Conservation (phyloP, 805 yeast genomes). For the Candida piceae region DNA sequence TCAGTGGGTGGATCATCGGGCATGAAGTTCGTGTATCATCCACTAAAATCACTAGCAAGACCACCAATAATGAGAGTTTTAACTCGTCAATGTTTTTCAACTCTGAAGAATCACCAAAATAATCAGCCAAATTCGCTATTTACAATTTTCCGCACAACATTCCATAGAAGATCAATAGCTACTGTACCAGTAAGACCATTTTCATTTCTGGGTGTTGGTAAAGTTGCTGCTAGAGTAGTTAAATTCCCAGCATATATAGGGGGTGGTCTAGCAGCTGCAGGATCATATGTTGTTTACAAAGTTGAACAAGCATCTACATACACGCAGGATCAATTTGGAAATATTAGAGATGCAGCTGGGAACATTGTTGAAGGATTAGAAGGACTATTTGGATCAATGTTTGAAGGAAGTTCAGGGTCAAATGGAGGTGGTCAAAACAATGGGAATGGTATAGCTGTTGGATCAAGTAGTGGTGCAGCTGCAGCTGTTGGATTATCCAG, state of each 20-base stretch:
- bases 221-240: conserved; percentile 47
- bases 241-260: conserved; percentile 80
- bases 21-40: background rate
- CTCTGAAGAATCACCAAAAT: background rate
- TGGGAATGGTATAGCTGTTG: conserved; percentile 34
- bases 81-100: background rate
- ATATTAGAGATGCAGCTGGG: conserved; percentile 58
- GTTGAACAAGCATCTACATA: conserved; percentile 79
- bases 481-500: conserved; percentile 37
- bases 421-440: conserved; percentile 28
- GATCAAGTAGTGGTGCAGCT: conserved; percentile 55
- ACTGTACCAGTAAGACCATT: conserved; percentile 16
- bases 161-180: conserved; percentile 1
- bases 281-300: conserved; percentile 87
- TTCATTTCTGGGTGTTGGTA: conserved; percentile 41
- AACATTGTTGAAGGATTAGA: conserved; percentile 42
- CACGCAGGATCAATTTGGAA: conserved; percentile 60
- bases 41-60: background rate
- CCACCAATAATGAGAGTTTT: background rate
- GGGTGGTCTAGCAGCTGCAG: conserved; percentile 90
- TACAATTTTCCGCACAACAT: conserved; percentile 3
- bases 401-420: conserved; percentile 18
- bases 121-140: conserved; percentile 1
- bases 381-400: conserved; percentile 27
- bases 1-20: background rate